A percentile compares a stretch with the other conserved stretches of the same genome.
Conservation (phyloP, 305 asterid genomes). For the Striga hermonthica region DNA sequence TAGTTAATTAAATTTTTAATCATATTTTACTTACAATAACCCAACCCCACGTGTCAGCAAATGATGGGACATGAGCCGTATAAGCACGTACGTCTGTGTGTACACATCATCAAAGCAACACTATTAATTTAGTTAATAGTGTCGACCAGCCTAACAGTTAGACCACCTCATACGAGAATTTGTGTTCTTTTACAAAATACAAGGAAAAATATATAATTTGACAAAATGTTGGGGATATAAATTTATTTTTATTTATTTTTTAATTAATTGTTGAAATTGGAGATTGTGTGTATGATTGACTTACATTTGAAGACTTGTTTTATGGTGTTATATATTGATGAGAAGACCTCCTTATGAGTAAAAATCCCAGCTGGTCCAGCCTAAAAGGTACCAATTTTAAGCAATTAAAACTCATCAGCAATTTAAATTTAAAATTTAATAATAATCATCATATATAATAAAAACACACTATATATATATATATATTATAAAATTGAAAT, state of each 20-base stretch:
- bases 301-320: conserved; percentile 92
- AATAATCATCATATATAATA: neutral
- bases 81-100: conserved; percentile 79
- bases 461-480: no score
- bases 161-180: no score
- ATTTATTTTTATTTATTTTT: no score
- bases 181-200: no score
- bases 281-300: conserved; percentile 20
- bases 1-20: no score
- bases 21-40: conserved; percentile 51
- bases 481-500: neutral
- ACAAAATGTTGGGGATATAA: neutral
- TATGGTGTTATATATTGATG: conserved; percentile 87
- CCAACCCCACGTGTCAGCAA: conserved; percentile 99
- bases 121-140: neutral
- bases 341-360: conserved; percentile 88
- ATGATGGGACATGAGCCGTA: conserved; percentile 97
- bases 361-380: conserved; percentile 98
- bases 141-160: no score
- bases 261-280: no score
- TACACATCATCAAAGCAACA: neutral
- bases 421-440: neutral
- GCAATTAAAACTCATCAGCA: neutral
- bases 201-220: neutral
- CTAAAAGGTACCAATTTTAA: conserved; percentile 32